Base-by-base conservation (phyloP, 768 basidiomycete genomes). In the Trichaptum fuscoviolaceum region DNA sequence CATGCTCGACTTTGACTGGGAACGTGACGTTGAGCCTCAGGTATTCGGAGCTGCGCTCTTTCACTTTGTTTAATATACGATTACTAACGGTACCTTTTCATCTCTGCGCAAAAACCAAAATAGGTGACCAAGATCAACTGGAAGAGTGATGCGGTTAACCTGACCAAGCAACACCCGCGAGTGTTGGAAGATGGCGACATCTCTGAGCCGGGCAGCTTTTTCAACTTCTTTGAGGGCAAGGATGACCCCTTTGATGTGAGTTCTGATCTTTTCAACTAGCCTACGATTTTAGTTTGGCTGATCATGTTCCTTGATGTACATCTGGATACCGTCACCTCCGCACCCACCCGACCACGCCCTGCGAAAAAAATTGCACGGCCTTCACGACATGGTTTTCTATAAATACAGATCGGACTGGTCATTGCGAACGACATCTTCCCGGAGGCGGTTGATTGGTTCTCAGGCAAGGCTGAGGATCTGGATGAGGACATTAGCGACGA, bases 1-100 rank as follows among this genome's bases (percentile, higher is more conserved):
- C 2, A 92, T 90, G 87, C 81, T 94, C 71, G 85, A 89, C 67
- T 95, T 95, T 74, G 85, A 85, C 52, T 93, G 91, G 90, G 86
- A 87, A 68, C 85, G 85, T 36, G 87, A 95, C 75, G 87, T 90
- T 27, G 77, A 85, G 68, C 77, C 86, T 35, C 84, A 85, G 73
- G 92, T 93, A 75, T 12, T 52, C 42, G 42, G 42, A 52, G 42
- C 42, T 52, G 18, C 23, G 42, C 15, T 20, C 42, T 52, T 52
- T 52, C 20, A 52, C 60, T 4, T 58, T n/a, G 57, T 2, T 9
- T 25, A 61, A 18, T 25, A 7, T 15, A 61, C 59, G 10, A 15
- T 7, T 61, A 15, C 59, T 61, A 17, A 61, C 8, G 12, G 15
- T 61, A 23, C 15, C 4, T 17, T 61, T 24, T 61, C n/a, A n/a